phyloP scores from a whole-genome alignment of 495 filamentous ascomycete genomes.

The Xylaria cubensis region DNA sequence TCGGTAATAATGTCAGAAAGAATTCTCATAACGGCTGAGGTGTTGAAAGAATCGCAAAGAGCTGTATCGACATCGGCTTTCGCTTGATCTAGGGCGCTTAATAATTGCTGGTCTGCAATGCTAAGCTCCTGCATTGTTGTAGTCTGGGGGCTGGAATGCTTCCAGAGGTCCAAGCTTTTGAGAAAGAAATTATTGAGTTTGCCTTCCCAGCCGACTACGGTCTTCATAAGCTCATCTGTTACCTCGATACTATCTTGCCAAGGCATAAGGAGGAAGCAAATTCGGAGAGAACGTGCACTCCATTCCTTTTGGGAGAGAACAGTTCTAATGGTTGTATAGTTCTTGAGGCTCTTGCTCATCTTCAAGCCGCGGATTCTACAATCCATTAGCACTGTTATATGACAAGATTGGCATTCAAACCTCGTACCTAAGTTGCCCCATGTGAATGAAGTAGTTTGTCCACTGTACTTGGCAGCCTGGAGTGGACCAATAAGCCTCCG shows the following conservation, averaged over 20 bases:
- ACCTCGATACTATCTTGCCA: slow-evolving; percentile 81
- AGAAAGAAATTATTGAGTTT: too few relatives aligned
- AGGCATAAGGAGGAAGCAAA: slow-evolving; percentile 75
- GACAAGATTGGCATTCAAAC: background rate
- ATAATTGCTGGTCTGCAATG: too few relatives aligned
- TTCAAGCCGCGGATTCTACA: slow-evolving; percentile 75
- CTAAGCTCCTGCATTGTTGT: too few relatives aligned
- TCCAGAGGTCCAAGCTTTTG: too few relatives aligned
- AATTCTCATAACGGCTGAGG: too few relatives aligned
- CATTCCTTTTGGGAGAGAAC: slow-evolving; percentile 61
- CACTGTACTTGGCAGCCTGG: slow-evolving; percentile 61
- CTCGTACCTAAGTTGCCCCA: slow-evolving; percentile 62
- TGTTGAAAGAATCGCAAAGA: too few relatives aligned
- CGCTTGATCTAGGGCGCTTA: too few relatives aligned
- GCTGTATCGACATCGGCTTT: too few relatives aligned
- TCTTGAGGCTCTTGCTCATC: slow-evolving; percentile 84
- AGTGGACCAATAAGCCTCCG: slow-evolving; percentile 69
- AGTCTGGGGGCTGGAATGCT: too few relatives aligned
- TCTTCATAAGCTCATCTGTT: slow-evolving; percentile 71
- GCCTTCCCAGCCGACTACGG: too few relatives aligned
- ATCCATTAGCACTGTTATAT: slow-evolving; percentile 23
- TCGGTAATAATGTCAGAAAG: too few relatives aligned
- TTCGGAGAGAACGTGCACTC: slow-evolving; percentile 70
- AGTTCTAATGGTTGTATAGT: slow-evolving; percentile 78
- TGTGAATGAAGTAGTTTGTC: slow-evolving; percentile 86